Evolutionary conservation across 1,284 basidiomycete genomes (phyloP), one percentile per base, ranked within the genome.

Genomic region (Tilletia setariae): DNA sequence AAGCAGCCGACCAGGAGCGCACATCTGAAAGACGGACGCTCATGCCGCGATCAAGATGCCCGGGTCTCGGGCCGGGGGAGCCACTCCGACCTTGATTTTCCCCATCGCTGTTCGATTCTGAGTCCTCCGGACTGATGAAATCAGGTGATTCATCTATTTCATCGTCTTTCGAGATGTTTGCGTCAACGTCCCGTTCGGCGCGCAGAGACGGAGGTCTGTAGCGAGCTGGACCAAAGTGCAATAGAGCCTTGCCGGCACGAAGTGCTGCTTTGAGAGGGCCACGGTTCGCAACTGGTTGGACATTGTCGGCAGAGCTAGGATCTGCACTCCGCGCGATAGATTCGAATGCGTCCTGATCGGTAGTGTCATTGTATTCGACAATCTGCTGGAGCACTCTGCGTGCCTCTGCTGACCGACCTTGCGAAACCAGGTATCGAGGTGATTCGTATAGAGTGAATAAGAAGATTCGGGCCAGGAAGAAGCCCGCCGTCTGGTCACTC

Each of bases 391-490:
- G 51, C 4, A 76, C 75, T 1, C 69, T 72, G 19, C 73, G 59
- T 0, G 78, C 78, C 44, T 81, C 79, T 46, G 76, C 68, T 2
- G 68, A 68, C 8, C 75, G 63, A 1, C 75, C 77, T 1, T 72
- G 65, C 21, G 76, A 72, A 2, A 76, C 74, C 21, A 80, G 71
- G 64, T 72, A 82, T 65, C 80, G 81, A 6, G 95, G 94, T 0
- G 93, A 95, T 84, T 98, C 95, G 80, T 95, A 90, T 19, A 98
- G 85, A 9, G 89, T 88, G 86, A 98, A 96, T 82, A 97, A 90
- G 9, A 91, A 85, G 72, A 95, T 91, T 19, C 94, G 90, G 1
- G 68, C 67, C 25, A 91, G 80, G 79, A 94, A 93, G 89, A 97
- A 95, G 1, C 86, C 82, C 16, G 94, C 84, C 16, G 94, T 97